These are phyloP conservation scores for Waitea zeae DNA, from an alignment of 1,284 basidiomycete species.

Conservation along the genomic window DNA sequence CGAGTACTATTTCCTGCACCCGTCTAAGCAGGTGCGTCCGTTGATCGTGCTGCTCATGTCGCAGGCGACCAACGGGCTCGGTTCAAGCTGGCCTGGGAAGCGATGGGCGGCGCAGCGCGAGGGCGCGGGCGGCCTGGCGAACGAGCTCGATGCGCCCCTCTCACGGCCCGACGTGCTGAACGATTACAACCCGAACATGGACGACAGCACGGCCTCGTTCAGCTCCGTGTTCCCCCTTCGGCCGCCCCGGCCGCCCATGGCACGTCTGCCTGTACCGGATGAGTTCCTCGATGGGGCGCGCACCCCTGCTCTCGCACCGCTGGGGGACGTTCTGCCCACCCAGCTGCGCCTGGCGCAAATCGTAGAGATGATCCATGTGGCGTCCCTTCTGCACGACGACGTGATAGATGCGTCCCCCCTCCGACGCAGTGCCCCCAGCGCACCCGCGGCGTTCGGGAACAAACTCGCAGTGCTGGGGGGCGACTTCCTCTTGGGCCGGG, in stretches of 20 bases:
- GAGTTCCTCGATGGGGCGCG: too few species aligned
- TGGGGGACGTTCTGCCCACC: slow-evolving; percentile 48
- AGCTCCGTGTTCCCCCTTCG: slow-evolving; percentile 23
- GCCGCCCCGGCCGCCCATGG: slow-evolving; percentile 20
- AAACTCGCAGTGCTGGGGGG: slow-evolving; percentile 90
- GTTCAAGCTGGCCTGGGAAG: slow-evolving; percentile 31
- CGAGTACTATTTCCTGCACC: slow-evolving; percentile 83
- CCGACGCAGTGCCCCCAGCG: slow-evolving; percentile 69
- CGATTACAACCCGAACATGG: slow-evolving; percentile 74
- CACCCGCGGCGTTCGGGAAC: slow-evolving; percentile 86
- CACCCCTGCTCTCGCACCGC: slow-evolving; percentile 16
- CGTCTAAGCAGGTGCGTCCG: slow-evolving; percentile 84
- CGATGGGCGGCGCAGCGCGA: slow-evolving; percentile 25
- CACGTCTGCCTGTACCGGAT: slow-evolving; percentile 19
- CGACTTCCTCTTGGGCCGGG: slow-evolving; percentile 89
- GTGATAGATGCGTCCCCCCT: slow-evolving; percentile 81
- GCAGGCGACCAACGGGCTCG: slow-evolving; percentile 78
- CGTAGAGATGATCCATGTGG: slow-evolving; percentile 97
- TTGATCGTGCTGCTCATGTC: slow-evolving; percentile 83
- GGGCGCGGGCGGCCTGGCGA: slow-evolving; percentile 20
- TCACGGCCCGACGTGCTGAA: slow-evolving; percentile 61
- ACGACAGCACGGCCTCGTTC: slow-evolving; percentile 46
- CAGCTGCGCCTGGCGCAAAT: slow-evolving; percentile 91
- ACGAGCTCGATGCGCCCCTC: slow-evolving; percentile 54
- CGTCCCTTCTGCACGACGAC: slow-evolving; percentile 90